Conservation (phyloP, 352 stramenopile species). For the Globisporangium cylindrosporum region DNA sequence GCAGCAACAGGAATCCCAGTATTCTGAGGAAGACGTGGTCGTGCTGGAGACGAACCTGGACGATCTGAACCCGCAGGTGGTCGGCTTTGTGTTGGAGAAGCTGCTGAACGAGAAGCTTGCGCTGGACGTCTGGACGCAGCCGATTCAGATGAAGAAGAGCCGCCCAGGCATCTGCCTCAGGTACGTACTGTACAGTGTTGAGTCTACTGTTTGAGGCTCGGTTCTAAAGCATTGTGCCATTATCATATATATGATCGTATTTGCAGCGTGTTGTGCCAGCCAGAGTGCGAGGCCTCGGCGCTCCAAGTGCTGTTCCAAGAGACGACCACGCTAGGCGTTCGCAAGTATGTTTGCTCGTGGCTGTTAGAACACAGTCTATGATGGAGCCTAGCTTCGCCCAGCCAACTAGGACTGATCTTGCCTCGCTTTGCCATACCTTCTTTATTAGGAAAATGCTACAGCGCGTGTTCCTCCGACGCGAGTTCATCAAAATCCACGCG, state of each 20-base stretch:
- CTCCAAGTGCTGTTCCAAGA: conserved; percentile 70
- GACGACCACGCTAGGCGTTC: conserved; percentile 88
- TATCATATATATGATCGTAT: no score
- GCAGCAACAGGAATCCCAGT: not conserved
- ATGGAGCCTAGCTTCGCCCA: no score
- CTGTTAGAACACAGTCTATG: no score
- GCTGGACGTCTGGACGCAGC: conserved; percentile 86
- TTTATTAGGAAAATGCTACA: conserved; percentile 48
- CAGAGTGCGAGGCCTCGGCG: conserved; percentile 52
- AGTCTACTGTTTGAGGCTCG: no score
- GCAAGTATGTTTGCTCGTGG: conserved; percentile 34
- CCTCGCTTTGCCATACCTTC: no score
- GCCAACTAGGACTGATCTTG: no score
- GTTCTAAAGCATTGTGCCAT: no score
- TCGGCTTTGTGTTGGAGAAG: conserved; percentile 74
- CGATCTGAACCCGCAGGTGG: conserved; percentile 86
- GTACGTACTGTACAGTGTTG: conserved; percentile 20
- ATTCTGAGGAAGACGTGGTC: conserved; percentile 47
- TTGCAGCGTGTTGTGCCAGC: conserved; percentile 69
- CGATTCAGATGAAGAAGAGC: conserved; percentile 93
- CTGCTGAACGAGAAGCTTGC: conserved; percentile 53
- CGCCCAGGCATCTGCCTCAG: conserved; percentile 72
- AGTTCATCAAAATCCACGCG: conserved; percentile 45
- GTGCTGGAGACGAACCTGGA: conserved; percentile 91
- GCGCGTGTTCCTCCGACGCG: conserved; percentile 46